A percentile compares a stretch with the other conserved stretches of the same genome.
These are phyloP conservation scores for Lagenidium giganteum DNA, from an alignment of 352 stramenopile species.

Conservation along the genomic window DNA sequence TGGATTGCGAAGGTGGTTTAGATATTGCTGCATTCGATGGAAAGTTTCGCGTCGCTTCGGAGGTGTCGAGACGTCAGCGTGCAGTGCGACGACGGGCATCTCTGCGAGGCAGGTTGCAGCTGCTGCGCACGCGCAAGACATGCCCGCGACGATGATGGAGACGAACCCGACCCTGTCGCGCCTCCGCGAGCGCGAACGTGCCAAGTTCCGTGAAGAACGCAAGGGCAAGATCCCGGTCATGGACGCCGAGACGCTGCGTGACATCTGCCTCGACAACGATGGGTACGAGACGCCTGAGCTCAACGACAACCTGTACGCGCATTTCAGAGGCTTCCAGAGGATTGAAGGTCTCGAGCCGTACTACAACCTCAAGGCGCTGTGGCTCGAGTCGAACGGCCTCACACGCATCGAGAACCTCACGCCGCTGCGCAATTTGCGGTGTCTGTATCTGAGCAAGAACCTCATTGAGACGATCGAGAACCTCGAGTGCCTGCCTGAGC, in stretches of 20 bases:
- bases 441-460: slow-evolving; percentile 94
- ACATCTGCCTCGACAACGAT: slow-evolving; percentile 87
- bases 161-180: slow-evolving; percentile 49
- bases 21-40: too few relatives aligned
- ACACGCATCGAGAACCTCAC: slow-evolving; percentile 77
- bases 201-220: slow-evolving; percentile 54
- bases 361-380: slow-evolving; percentile 92
- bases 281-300: slow-evolving; percentile 94
- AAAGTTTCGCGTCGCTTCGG: too few relatives aligned
- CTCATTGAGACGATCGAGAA: slow-evolving; percentile 82
- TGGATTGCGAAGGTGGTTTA: too few relatives aligned
- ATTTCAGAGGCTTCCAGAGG: slow-evolving; percentile 92
- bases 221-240: slow-evolving; percentile 82
- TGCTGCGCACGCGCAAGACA: slow-evolving; percentile 10
- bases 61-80: too few relatives aligned
- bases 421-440: slow-evolving; percentile 75
- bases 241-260: slow-evolving; percentile 77
- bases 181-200: slow-evolving; percentile 62
- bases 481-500: slow-evolving; percentile 43
- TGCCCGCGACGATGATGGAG: slow-evolving; percentile 38
- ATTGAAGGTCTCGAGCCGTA: slow-evolving; percentile 95
- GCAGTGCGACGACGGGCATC: not conserved
- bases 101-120: not conserved
- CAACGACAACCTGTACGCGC: slow-evolving; percentile 93
- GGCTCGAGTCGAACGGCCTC: slow-evolving; percentile 94